Evolutionary conservation across 1,284 basidiomycete genomes (phyloP), one percentile per base, ranked within the genome.

Genomic region (Moesziomyces aphidis): DNA sequence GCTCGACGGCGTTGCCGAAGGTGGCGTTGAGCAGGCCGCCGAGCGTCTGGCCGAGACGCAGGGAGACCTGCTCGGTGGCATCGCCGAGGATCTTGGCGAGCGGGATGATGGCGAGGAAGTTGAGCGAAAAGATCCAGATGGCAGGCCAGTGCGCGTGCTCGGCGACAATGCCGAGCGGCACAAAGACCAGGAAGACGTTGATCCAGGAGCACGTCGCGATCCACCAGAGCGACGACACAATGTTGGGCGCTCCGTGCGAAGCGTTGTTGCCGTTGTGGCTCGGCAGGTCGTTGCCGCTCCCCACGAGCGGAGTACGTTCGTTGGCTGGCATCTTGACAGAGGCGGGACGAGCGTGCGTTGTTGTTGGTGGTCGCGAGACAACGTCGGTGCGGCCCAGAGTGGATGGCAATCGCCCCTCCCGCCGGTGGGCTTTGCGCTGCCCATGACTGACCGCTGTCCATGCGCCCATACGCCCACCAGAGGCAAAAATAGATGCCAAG

Each of bases 1-100:
- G 73, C 59, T 84, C 83, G 59, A 84, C 83, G 7, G 83, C 83
- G 50, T 84, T 84, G 28, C 80, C 81, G 45, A 83, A 82, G n/a
- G 83, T 84, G 11, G 83, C 83, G 49, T 84, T 84, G 21, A 83
- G 60, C 49, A 84, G 69, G 26, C 82, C 83, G 23, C 83, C 83
- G 24, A 84, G 55, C 13, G 83, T 83, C 45, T 81, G 74, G 15
- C 83, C 83, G 36, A 83, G 64, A 19, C 74, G 75, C 26, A 84
- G 50, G 10, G 73, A 72, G 9, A 76, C 79, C 50, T 84, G 83
- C 61, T 84, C 83, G 3, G 83, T 84, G 7, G 77, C 76, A 68
- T 84, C 83, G 7, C 83, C 83, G 0, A 84, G 67, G 50, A 84
- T 76, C 73, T 84, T 84, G 44, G 83, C 83, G 11, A 84, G 74